Conservation (phyloP, 129 eudicot genomes). For the Scalesia atractyloides region DNA sequence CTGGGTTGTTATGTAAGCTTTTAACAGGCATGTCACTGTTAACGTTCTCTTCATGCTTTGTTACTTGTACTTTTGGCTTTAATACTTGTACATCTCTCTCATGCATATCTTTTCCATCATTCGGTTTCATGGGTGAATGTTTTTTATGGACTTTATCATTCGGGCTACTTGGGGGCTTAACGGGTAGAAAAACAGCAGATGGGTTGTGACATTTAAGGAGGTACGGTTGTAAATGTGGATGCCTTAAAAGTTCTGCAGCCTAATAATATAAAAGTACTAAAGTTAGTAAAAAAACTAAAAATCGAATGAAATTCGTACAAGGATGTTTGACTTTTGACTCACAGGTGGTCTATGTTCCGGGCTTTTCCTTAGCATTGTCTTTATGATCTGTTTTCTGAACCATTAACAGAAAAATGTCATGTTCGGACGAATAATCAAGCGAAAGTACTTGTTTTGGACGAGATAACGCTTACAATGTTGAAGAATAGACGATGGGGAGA, state of each 20-base stretch:
- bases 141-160: constrained; percentile 54
- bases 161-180: constrained; percentile 69
- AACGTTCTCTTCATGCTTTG: constrained; percentile 36
- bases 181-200: constrained; percentile 81
- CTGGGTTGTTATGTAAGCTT: constrained; percentile 44
- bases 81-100: constrained; percentile 49
- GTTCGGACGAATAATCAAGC: neutral
- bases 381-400: constrained; percentile 89
- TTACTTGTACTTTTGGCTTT: constrained; percentile 39
- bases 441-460: constrained; percentile 10
- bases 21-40: constrained; percentile 27
- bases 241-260: constrained; percentile 95
- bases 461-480: constrained; percentile 67
- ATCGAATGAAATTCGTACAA: neutral
- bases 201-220: constrained; percentile 71
- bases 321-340: constrained; percentile 38
- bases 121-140: constrained; percentile 48
- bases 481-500: constrained; percentile 86
- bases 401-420: neutral
- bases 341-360: constrained; percentile 98
- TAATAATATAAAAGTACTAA: constrained; percentile 24
- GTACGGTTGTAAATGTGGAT: constrained; percentile 88
- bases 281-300: constrained; percentile 18
- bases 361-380: constrained; percentile 89
- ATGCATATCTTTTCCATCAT: constrained; percentile 38